Conservation (phyloP, 2,329 filamentous ascomycete genomes). For the Apiospora pterosperma region DNA sequence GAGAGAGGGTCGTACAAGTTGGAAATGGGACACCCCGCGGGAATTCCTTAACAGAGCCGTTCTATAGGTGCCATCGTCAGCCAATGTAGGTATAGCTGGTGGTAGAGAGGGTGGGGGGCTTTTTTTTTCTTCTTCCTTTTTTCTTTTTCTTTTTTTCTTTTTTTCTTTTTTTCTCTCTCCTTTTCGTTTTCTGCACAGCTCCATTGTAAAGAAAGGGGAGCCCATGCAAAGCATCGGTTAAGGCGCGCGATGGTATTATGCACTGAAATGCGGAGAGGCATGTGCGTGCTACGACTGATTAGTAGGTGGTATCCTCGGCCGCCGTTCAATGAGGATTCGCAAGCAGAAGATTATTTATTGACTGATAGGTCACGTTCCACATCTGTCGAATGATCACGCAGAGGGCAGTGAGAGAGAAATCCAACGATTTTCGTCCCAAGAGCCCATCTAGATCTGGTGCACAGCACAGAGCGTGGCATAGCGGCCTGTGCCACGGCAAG, state of each 20-base stretch:
- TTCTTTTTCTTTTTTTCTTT: neutral
- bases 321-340: neutral
- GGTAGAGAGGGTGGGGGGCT: too few species aligned
- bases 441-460: neutral
- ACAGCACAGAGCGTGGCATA: neutral
- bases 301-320: neutral
- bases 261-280: neutral
- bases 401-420: neutral
- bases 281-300: neutral
- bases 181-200: neutral
- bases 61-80: neutral
- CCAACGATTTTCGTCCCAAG: neutral
- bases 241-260: neutral
- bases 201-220: neutral
- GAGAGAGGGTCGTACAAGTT: neutral
- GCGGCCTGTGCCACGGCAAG: neutral
- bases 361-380: neutral
- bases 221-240: neutral
- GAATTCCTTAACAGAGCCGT: neutral
- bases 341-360: neutral
- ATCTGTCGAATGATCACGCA: neutral
- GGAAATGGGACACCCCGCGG: neutral
- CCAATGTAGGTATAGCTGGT: neutral
- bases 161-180: neutral
- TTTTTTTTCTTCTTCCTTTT: neutral